Base-by-base conservation (phyloP, 495 filamentous ascomycete species). In the Pyronema domesticum region DNA sequence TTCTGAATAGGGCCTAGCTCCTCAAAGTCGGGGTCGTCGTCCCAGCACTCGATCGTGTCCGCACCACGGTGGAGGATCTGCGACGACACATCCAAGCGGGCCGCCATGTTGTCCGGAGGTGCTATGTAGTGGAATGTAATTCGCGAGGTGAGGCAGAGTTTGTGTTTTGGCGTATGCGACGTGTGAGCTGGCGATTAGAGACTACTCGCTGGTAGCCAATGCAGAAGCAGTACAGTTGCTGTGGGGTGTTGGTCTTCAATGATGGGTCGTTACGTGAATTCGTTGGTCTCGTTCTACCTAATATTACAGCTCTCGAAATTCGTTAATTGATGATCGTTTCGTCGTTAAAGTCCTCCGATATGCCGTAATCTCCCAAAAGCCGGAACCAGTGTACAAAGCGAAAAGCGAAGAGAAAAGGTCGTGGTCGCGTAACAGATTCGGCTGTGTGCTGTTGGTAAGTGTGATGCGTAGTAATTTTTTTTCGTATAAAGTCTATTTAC, bases 11-110 rank as follows among this genome's bases (percentile, higher is more conserved):
- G 58, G 51, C 59, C 62, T 40, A 65, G 37, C 53, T 61, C 63
- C 37, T 53, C 62, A 60, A 65, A 64, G 59, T 65, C 63, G 37
- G 62, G 62, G 63, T 65, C 63, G 46, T 65, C 63, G 54, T 65
- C 63, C 63, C 63, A 65, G 58, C 58, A 65, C 53, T 65, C 63
- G 59, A 65, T 60, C 23, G 50, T 60, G 60, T 64, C 61, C 51
- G 54, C 57, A 50, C 57, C 58, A 45, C 61, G 60, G 45, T 58
- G 61, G 50, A 64, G 57, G 44, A 50, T 54, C 51, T 64, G 61
- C 36, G 13, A 11, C 62, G 60, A 60, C 50, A 57, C 60, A 57
- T 63, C 60, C 61, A 64, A 60, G 57, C 50, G 52, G 44, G 40
- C 46, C 49, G 51, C 51, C 51, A 53, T 53, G 17, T 10, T 53